These are phyloP conservation scores for Populus deltoides DNA, from an alignment of 345 rosid genomes.

Conservation along the genomic window DNA sequence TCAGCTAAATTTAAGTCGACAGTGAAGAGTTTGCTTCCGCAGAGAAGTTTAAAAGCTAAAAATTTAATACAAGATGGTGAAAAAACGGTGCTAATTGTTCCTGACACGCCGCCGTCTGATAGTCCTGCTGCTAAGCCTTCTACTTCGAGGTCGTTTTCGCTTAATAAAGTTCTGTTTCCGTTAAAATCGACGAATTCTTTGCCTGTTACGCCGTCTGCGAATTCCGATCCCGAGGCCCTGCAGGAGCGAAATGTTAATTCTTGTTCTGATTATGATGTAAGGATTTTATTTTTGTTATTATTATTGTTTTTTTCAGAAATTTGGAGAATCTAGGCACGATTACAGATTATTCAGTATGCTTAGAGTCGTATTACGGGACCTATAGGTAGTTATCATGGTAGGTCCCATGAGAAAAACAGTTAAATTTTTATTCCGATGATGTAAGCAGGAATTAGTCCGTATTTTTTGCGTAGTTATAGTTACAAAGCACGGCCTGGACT, in stretches of 20 bases:
- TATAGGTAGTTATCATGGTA: too few species aligned
- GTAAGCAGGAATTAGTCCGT: too few species aligned
- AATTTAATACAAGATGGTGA: slow-evolving; percentile 33
- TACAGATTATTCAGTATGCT: neutral
- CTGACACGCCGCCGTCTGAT: slow-evolving; percentile 38
- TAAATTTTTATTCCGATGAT: too few species aligned
- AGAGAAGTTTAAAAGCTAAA: slow-evolving; percentile 38
- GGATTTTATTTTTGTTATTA: slow-evolving; percentile 1
- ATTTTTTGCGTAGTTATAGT: too few species aligned
- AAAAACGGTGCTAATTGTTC: slow-evolving; percentile 38
- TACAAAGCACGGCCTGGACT: too few species aligned
- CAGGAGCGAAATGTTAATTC: slow-evolving; percentile 14
- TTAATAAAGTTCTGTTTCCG: slow-evolving; percentile 40
- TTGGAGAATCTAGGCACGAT: neutral
- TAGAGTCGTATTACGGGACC: too few species aligned
- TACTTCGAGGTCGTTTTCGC: slow-evolving; percentile 46
- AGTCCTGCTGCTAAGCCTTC: slow-evolving; percentile 33
- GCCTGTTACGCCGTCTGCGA: slow-evolving; percentile 44
- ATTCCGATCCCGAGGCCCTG: slow-evolving; percentile 24
- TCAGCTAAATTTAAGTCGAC: slow-evolving; percentile 46
- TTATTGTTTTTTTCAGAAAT: neutral
- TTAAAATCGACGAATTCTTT: slow-evolving; percentile 38
- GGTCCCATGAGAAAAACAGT: too few species aligned
- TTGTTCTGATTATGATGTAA: slow-evolving; percentile 24
- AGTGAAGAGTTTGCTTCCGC: slow-evolving; percentile 40